These are phyloP conservation scores for Dioscorea alata DNA, from an alignment of 106 monocot genomes.

Conservation along the genomic window DNA sequence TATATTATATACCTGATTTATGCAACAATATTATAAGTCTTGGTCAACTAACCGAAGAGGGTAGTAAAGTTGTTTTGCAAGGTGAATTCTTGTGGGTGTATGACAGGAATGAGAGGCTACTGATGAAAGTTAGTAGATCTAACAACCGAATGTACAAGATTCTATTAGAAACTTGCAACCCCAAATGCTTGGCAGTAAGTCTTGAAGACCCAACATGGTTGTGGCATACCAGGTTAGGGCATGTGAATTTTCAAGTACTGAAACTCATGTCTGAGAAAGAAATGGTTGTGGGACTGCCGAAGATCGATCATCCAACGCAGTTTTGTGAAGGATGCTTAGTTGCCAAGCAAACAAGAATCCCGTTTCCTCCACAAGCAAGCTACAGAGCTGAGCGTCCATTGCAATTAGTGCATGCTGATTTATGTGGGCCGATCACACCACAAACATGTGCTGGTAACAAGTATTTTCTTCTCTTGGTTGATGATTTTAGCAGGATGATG, in stretches of 20 bases:
- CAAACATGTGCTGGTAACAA: no score
- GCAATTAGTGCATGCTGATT: neutral
- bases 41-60: neutral
- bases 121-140: conserved; percentile 1
- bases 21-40: conserved; percentile 5
- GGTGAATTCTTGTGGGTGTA: neutral
- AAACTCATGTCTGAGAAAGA: conserved; percentile 2
- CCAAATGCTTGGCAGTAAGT: neutral
- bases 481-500: conserved; percentile 15
- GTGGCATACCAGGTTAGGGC: conserved; percentile 2
- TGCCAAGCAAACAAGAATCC: conserved; percentile 2
- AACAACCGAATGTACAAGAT: conserved; percentile 4
- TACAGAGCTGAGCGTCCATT: conserved; percentile 2
- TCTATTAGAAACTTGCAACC: neutral
- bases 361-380: conserved; percentile 1
- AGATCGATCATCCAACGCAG: no score
- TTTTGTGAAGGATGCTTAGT: conserved; percentile 6
- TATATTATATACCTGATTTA: conserved; percentile 5
- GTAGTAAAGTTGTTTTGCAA: no score
- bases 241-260: conserved; percentile 2
- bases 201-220: conserved; percentile 5
- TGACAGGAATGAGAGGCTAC: neutral
- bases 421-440: no score
- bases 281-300: conserved; percentile 2
- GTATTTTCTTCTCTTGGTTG: conserved; percentile 7